Evolutionary conservation across 1,284 basidiomycete genomes (phyloP), one percentile per base, ranked within the genome.

Genomic region (Fomitopsis palustris): DNA sequence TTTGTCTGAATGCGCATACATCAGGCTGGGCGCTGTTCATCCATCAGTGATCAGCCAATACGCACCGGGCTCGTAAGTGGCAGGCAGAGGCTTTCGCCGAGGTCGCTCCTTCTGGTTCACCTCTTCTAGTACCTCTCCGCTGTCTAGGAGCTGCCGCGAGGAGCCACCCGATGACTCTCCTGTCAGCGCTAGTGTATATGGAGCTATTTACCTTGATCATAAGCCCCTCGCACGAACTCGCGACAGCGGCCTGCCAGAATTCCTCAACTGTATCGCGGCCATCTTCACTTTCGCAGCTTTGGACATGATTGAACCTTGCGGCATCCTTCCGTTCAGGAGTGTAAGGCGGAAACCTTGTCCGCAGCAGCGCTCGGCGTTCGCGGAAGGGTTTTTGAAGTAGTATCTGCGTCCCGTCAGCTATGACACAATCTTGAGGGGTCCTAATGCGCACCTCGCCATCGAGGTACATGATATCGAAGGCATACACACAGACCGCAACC

Each of bases 391-490:
- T 77, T 49, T 82, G 81, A 49, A 97, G 78, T 2, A 96, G 78
- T 16, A 86, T 77, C 90, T 95, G 39, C 16, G n/a, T 25, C 23
- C 6, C 21, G 42, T 52, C 29, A 53, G 42, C 33, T n/a, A 27
- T 37, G 38, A 27, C 37, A 27, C 38, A 16, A 42, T 38, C 53
- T 45, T 19, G n/a, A 49, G 42, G 25, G 35, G 4, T 31, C 21
- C 6, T 12, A 23, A 56, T 12, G 35, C 80, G 68, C 61, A 87
- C 88, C 75, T 83, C 81, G 72, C 87, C 91, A 72, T 98, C 90
- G 54, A 95, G 76, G 69, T 90, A 91, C 84, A 98, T 91, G 61
- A 98, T 69, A 74, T 98, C 95, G 72, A 98, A 98, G 0, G 85
- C 92, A 73, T 88, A 96, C 0, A 97, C 82, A 56, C 92, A 90